A percentile compares a stretch with the other conserved stretches of the same genome.
These are phyloP conservation scores for Thuidium tamariscinum DNA, from an alignment of 225 moss, liverwort and hornwort genomes.

Conservation along the genomic window DNA sequence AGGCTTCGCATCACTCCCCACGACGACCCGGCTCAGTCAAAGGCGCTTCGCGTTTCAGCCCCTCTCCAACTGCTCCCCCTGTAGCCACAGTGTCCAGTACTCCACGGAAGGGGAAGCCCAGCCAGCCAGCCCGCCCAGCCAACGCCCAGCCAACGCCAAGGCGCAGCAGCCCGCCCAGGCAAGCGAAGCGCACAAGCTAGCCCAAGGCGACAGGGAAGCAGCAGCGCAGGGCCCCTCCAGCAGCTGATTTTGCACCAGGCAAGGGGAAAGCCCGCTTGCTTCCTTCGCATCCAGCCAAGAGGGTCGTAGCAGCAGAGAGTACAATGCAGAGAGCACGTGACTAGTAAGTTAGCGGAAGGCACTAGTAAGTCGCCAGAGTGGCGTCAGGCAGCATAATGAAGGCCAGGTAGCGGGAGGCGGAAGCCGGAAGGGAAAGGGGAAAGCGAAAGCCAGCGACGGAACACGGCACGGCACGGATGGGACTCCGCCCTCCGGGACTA, in stretches of 20 bases:
- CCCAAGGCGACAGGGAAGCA: neutral
- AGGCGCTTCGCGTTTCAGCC: neutral
- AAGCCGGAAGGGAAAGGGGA: neutral
- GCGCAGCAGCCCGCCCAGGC: neutral
- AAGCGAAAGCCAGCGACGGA: neutral
- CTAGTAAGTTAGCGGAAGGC: neutral
- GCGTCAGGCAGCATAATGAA: slow-evolving; percentile 19
- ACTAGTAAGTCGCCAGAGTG: slow-evolving; percentile 15
- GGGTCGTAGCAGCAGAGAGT: neutral
- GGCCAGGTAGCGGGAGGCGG: slow-evolving; percentile 18
- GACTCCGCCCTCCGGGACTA: no score
- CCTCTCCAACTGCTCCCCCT: neutral
- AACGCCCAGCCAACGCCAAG: neutral
- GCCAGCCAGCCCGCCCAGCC: neutral
- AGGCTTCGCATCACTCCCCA: neutral
- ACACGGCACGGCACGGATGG: no score
- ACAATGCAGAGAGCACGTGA: slow-evolving; percentile 36
- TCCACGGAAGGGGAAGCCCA: neutral
- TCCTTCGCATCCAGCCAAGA: neutral
- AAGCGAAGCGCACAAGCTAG: neutral
- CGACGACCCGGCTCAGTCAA: neutral
- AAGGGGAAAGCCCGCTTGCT: neutral
- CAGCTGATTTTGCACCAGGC: slow-evolving; percentile 5
- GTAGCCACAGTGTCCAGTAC: neutral
- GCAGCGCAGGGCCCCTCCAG: neutral